Percentiles rank a stretch among this genome's conserved stretches.
Conservation (phyloP, 768 basidiomycete species). For the Mycena latifolia region DNA sequence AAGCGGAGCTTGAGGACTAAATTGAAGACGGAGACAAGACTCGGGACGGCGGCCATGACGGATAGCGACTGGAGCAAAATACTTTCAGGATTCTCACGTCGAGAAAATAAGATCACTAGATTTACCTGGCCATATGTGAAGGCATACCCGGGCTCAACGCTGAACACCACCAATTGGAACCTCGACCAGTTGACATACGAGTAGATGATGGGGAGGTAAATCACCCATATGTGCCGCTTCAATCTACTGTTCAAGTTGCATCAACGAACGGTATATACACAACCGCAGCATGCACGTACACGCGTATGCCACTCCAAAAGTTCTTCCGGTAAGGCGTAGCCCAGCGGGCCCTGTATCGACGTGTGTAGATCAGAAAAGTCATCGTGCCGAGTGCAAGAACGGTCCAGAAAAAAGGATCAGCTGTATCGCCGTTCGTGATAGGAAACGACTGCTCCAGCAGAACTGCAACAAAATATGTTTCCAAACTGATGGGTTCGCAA, state of each 20-base stretch:
- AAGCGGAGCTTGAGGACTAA: neutral
- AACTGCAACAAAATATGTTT: neutral
- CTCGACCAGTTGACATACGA: neutral
- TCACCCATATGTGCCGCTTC: neutral
- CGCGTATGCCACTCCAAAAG: too few species aligned
- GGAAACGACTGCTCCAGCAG: neutral
- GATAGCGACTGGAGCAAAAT: neutral
- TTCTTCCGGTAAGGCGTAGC: too few species aligned
- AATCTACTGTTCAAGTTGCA: neutral
- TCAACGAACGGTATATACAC: neutral
- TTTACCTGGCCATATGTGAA: conserved; percentile 10
- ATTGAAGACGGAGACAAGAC: neutral
- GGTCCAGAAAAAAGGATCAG: too few species aligned
- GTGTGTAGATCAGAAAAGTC: too few species aligned
- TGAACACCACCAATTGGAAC: neutral
- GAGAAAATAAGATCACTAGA: neutral
- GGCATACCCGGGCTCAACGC: conserved; percentile 1
- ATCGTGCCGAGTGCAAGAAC: too few species aligned
- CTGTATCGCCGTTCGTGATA: too few species aligned
- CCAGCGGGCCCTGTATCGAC: too few species aligned
- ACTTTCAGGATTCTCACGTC: neutral
- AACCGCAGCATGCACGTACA: too few species aligned
- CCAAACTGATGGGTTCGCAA: neutral
- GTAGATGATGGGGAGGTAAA: neutral
- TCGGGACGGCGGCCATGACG: neutral